Percentiles rank a stretch among this genome's conserved stretches.
phyloP scores from a whole-genome alignment of 495 filamentous ascomycete genomes.

The Aspergillus biplanus region DNA sequence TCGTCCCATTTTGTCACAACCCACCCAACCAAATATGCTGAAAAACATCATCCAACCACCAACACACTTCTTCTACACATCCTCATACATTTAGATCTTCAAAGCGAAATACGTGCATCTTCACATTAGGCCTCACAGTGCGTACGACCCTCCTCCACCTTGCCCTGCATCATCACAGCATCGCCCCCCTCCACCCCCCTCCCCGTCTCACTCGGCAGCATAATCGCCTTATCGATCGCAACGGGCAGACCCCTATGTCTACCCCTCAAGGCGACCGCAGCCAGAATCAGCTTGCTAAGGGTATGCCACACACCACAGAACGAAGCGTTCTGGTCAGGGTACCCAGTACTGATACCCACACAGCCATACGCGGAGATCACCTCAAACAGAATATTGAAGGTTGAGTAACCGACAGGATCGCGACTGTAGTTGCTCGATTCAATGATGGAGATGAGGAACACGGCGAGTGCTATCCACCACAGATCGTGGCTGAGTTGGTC shows the following conservation, averaged over 20 bases:
- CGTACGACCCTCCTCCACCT: neutral
- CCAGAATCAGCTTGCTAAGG: slow-evolving; percentile 75
- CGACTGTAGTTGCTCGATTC: slow-evolving; percentile 67
- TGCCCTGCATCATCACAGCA: slow-evolving; percentile 43
- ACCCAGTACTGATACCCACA: slow-evolving; percentile 78
- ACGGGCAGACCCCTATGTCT: slow-evolving; percentile 80
- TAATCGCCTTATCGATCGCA: slow-evolving; percentile 77
- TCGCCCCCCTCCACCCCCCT: slow-evolving; percentile 64
- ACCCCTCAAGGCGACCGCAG: slow-evolving; percentile 76
- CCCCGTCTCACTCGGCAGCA: slow-evolving; percentile 66
- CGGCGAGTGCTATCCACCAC: slow-evolving; percentile 80
- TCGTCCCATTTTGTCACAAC: no score
- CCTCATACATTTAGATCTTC: no score
- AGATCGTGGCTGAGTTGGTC: slow-evolving; percentile 84
- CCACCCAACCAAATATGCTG: no score
- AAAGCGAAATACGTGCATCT: neutral
- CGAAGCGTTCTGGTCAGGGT: slow-evolving; percentile 67
- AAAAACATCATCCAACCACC: no score
- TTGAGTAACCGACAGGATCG: slow-evolving; percentile 70
- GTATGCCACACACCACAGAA: slow-evolving; percentile 75
- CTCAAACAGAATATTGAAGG: slow-evolving; percentile 88
- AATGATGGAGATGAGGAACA: slow-evolving; percentile 73
- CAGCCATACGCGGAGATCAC: slow-evolving; percentile 83
- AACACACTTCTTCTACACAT: no score
- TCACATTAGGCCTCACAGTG: neutral